Evolutionary conservation across 1,284 basidiomycete genomes (phyloP).

Genomic region (Cutaneotrichosporon cutaneum): DNA sequence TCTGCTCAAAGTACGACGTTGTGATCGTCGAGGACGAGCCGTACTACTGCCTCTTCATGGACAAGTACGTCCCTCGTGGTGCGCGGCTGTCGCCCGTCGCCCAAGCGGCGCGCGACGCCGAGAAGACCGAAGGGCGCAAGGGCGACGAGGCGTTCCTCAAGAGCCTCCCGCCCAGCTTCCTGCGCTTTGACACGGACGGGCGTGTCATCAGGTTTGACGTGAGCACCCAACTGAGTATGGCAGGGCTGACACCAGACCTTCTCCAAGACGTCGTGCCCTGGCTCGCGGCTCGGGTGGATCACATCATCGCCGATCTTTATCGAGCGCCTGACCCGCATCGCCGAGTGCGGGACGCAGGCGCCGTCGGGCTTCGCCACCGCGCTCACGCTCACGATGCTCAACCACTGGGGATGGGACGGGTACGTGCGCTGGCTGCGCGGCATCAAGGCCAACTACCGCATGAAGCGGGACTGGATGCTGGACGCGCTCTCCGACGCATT

Average conservation of each 20-base stretch:
- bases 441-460: constrained; percentile 52
- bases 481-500: constrained; percentile 51
- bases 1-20: constrained; percentile 73
- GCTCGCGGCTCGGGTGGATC: constrained; percentile 74
- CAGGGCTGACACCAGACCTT: constrained; percentile 57
- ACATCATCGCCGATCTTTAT: constrained; percentile 59
- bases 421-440: constrained; percentile 75
- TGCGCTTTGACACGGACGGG: constrained; percentile 57
- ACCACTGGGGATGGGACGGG: constrained; percentile 66
- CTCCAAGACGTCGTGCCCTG: constrained; percentile 77
- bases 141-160: constrained; percentile 48
- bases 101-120: constrained; percentile 42
- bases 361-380: constrained; percentile 68
- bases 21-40: constrained; percentile 79
- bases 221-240: constrained; percentile 21
- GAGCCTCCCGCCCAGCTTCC: constrained; percentile 64
- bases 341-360: constrained; percentile 68
- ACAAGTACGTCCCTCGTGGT: constrained; percentile 13
- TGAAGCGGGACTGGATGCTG: constrained; percentile 52
- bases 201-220: constrained; percentile 54
- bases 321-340: constrained; percentile 71
- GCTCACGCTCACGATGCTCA: constrained; percentile 64
- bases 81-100: constrained; percentile 39
- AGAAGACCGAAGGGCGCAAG: constrained; percentile 45
- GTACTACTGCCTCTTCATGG: constrained; percentile 65